phyloP scores from a whole-genome alignment of 306 rosid genomes.

The Cucurbita argyrosperma region DNA sequence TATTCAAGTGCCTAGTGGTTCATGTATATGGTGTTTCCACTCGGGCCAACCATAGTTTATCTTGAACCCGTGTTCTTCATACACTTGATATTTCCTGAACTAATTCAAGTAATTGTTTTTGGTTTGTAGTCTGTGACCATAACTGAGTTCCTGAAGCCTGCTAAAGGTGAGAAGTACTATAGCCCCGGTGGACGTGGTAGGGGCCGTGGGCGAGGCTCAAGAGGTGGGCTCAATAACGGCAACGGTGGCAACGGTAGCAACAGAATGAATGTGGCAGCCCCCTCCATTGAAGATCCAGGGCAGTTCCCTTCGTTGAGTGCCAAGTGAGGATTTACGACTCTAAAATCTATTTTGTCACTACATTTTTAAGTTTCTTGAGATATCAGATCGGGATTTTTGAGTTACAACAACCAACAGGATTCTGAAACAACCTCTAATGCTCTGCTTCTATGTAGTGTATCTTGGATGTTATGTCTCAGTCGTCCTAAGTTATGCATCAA shows the following conservation, averaged over 20 bases:
- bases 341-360: slow-evolving; percentile 3
- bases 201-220: slow-evolving; percentile 71
- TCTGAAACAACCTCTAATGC: slow-evolving; percentile 16
- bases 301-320: slow-evolving; percentile 83
- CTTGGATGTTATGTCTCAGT: slow-evolving; percentile 25
- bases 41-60: neutral
- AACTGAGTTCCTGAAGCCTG: slow-evolving; percentile 84
- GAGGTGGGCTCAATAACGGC: slow-evolving; percentile 45
- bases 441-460: slow-evolving; percentile 23
- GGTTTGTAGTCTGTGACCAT: slow-evolving; percentile 55
- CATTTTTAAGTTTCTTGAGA: slow-evolving; percentile 12
- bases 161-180: slow-evolving; percentile 59
- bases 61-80: neutral
- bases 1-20: neutral
- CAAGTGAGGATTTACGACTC: slow-evolving; percentile 39
- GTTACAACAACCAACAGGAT: slow-evolving; percentile 17
- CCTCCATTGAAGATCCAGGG: slow-evolving; percentile 69
- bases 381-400: slow-evolving; percentile 15
- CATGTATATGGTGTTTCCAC: neutral
- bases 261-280: slow-evolving; percentile 35
- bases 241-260: slow-evolving; percentile 31
- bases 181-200: slow-evolving; percentile 59
- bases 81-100: neutral
- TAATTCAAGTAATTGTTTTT: neutral
- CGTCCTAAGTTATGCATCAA: slow-evolving; percentile 28